phyloP scores from a whole-genome alignment of 345 rosid genomes.

The Brassica nigra region DNA sequence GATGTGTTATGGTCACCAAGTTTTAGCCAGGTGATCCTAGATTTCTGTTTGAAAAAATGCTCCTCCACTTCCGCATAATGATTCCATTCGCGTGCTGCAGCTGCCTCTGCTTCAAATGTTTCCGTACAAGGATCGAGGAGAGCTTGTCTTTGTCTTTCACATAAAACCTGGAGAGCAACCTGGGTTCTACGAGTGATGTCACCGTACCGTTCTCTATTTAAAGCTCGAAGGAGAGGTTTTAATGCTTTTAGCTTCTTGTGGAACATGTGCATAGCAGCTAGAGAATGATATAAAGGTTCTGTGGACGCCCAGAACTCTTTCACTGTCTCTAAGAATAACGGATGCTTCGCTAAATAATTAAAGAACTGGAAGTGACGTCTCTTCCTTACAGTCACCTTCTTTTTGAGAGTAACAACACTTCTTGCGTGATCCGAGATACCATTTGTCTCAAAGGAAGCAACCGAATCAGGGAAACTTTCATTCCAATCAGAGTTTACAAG shows the following conservation, averaged over 20 bases:
- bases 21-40: not conserved
- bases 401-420: not conserved
- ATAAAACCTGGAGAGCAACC: no score
- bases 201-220: no score
- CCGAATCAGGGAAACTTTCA: no score
- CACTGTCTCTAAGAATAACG: not conserved
- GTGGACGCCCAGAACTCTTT: not conserved
- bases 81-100: not conserved
- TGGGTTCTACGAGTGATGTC: no score
- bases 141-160: not conserved
- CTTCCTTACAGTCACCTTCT: no score
- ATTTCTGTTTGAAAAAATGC: not conserved
- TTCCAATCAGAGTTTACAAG: no score
- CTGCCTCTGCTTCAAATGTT: no score
- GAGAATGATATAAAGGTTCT: not conserved
- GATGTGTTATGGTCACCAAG: not conserved
- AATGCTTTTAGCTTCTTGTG: not conserved
- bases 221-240: no score
- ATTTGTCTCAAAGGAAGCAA: no score
- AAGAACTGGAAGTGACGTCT: no score
- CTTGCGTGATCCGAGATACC: not conserved
- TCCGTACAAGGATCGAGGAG: not conserved
- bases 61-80: not conserved
- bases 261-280: not conserved
- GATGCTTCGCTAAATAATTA: not conserved